Percentiles rank a stretch among this genome's conserved stretches.
Evolutionary conservation across 2,329 filamentous ascomycete genomes (phyloP).

Genomic region (Cercospora canescens): DNA sequence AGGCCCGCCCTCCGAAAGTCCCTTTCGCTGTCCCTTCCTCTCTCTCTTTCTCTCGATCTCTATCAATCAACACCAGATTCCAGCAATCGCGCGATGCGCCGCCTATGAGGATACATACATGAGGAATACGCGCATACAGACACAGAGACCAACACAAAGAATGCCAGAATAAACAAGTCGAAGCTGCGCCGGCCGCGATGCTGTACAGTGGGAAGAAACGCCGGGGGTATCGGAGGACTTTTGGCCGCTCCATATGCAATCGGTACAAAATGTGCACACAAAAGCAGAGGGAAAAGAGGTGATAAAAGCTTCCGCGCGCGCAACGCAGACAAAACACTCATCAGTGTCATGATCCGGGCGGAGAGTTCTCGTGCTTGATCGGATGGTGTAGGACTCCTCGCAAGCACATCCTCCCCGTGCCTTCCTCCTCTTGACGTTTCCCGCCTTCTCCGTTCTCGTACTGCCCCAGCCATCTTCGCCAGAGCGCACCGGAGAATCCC

Average conservation of each 20-base stretch:
- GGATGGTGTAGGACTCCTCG: slow-evolving; percentile 49
- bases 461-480: slow-evolving; percentile 52
- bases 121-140: neutral
- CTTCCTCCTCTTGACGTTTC: slow-evolving; percentile 36
- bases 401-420: slow-evolving; percentile 49
- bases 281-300: neutral
- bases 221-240: neutral
- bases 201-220: slow-evolving; percentile 5
- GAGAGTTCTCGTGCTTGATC: slow-evolving; percentile 49
- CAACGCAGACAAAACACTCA: neutral
- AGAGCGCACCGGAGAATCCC: slow-evolving; percentile 49
- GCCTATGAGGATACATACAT: neutral
- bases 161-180: slow-evolving; percentile 2
- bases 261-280: slow-evolving; percentile 8
- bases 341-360: slow-evolving; percentile 14
- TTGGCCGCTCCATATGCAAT: slow-evolving; percentile 5
- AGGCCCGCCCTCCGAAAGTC: neutral
- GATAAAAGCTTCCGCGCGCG: neutral
- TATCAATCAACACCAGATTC: neutral
- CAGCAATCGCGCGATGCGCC: neutral
- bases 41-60: neutral
- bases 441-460: slow-evolving; percentile 46
- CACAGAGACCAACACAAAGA: neutral
- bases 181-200: neutral
- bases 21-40: neutral